phyloP scores from a whole-genome alignment of 805 yeast species.

The Teunomyces stri region DNA sequence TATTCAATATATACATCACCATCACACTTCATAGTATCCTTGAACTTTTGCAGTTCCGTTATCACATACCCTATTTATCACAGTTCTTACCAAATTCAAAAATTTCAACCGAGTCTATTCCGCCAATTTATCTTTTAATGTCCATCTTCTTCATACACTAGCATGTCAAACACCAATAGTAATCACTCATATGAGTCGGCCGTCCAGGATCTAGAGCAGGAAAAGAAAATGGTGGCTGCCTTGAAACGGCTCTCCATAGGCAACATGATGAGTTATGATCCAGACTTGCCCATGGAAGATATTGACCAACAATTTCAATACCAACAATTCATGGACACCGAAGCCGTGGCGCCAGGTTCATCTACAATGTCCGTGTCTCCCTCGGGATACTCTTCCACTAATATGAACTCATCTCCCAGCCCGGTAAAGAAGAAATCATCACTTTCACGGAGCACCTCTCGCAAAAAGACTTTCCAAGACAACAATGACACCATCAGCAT shows the following conservation, averaged over 20 bases:
- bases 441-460: slow-evolving; percentile 2
- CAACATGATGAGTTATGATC: slow-evolving; percentile 57
- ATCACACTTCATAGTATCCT: not conserved
- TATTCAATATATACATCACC: not conserved
- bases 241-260: slow-evolving; percentile 74
- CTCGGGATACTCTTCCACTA: not conserved
- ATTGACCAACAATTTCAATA: slow-evolving; percentile 26
- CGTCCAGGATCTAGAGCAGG: slow-evolving; percentile 74
- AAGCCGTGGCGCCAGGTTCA: not conserved
- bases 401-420: not conserved
- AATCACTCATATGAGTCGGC: slow-evolving; percentile 44
- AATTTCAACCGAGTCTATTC: not conserved
- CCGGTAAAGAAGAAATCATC: not conserved
- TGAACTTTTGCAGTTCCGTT: not conserved
- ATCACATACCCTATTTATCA: not conserved
- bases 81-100: not conserved
- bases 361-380: not conserved
- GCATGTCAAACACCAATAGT: not conserved
- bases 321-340: slow-evolving; percentile 10
- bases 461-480: not conserved
- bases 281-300: slow-evolving; percentile 59
- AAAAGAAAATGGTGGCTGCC: slow-evolving; percentile 69
- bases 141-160: slow-evolving; percentile 1
- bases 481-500: slow-evolving; percentile 4
- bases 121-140: slow-evolving; percentile 1